Evolutionary conservation across 2,329 filamentous ascomycete species (phyloP).

Genomic region (Xylariaceae sp.): DNA sequence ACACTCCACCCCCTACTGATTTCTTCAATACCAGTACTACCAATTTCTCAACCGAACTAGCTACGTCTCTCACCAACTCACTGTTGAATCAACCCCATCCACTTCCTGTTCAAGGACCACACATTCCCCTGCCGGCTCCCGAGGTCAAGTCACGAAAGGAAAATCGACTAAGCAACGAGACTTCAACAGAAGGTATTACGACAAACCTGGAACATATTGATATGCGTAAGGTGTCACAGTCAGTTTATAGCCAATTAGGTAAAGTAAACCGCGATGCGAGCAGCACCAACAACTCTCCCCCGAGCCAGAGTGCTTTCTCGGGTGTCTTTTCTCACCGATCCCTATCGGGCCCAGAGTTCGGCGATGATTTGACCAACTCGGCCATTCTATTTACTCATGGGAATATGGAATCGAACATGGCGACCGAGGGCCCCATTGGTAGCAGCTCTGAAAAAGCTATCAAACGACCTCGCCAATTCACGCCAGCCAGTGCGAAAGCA

Average conservation of each 20-base stretch:
- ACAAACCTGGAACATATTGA: constrained; percentile 32
- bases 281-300: constrained; percentile 30
- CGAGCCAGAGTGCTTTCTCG: constrained; percentile 31
- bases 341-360: constrained; percentile 31
- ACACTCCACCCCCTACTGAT: constrained; percentile 26
- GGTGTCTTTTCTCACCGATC: constrained; percentile 29
- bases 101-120: constrained; percentile 33
- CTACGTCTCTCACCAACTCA: constrained; percentile 44
- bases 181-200: constrained; percentile 20
- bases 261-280: constrained; percentile 26
- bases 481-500: constrained; percentile 42
- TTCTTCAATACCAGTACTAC: constrained; percentile 26
- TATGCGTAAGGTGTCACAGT: constrained; percentile 41
- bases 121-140: constrained; percentile 32
- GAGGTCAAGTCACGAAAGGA: constrained; percentile 46
- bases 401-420: constrained; percentile 18
- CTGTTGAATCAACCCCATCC: constrained; percentile 46
- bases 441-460: constrained; percentile 35
- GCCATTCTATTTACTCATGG: constrained; percentile 22
- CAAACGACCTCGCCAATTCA: constrained; percentile 47
- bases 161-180: constrained; percentile 32
- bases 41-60: constrained; percentile 37
- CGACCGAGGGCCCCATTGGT: constrained; percentile 16
- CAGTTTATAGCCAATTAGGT: constrained; percentile 33
- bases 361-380: constrained; percentile 31